Percentiles rank a stretch among this genome's conserved stretches.
Conservation (phyloP, 805 yeast genomes). For the Wickerhamiella hasegawae region DNA sequence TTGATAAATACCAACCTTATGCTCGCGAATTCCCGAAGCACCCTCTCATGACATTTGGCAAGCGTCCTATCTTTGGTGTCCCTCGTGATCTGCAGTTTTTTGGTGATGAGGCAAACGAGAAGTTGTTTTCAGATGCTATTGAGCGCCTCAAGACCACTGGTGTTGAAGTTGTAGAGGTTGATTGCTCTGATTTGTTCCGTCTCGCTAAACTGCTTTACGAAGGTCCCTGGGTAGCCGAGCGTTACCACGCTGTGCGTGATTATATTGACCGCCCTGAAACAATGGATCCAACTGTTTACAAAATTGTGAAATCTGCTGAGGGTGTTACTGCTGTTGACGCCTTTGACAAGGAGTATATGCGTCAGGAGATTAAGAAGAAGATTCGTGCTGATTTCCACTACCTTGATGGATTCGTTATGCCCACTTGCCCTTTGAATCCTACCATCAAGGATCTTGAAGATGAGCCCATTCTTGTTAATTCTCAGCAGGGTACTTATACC, state of each 20-base stretch:
- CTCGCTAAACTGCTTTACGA: slow-evolving; percentile 82
- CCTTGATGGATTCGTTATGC: slow-evolving; percentile 70
- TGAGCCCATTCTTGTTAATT: slow-evolving; percentile 73
- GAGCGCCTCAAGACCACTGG: slow-evolving; percentile 34
- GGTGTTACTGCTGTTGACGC: slow-evolving; percentile 67
- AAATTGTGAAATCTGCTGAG: slow-evolving; percentile 66
- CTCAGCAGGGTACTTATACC: slow-evolving; percentile 95
- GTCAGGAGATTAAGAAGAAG: slow-evolving; percentile 61
- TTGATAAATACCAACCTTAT: slow-evolving; percentile 64
- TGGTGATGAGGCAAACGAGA: slow-evolving; percentile 66
- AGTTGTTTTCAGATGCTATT: slow-evolving; percentile 47
- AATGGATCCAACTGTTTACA: slow-evolving; percentile 69
- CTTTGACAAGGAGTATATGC: slow-evolving; percentile 71
- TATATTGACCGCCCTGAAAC: slow-evolving; percentile 56
- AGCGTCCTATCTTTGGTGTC: slow-evolving; percentile 53
- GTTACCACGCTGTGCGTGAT: slow-evolving; percentile 69
- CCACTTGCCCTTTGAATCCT: slow-evolving; percentile 90
- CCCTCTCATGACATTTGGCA: slow-evolving; percentile 44
- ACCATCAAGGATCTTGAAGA: slow-evolving; percentile 51
- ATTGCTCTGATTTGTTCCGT: slow-evolving; percentile 61
- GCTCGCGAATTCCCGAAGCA: slow-evolving; percentile 59
- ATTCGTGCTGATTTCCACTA: slow-evolving; percentile 37
- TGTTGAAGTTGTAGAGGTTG: slow-evolving; percentile 44
- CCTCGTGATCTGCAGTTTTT: slow-evolving; percentile 54
- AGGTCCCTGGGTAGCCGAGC: slow-evolving; percentile 98